phyloP scores from a whole-genome alignment of 2,329 filamentous ascomycete species.

The Achaetomium macrosporum region DNA sequence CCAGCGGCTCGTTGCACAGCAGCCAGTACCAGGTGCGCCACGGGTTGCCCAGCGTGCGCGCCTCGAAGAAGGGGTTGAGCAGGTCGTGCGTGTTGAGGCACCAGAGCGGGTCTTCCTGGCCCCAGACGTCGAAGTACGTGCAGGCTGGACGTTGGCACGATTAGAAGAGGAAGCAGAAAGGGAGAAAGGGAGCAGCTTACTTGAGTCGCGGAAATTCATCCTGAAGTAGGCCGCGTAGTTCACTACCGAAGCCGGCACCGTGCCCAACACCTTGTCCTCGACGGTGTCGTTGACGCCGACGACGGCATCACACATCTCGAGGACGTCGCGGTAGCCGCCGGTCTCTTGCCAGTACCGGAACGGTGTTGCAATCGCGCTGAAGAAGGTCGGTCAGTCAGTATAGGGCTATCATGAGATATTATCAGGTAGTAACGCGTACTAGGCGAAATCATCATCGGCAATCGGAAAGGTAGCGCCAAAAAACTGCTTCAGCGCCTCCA shows the following conservation, averaged over 20 bases:
- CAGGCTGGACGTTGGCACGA: conserved; percentile 11
- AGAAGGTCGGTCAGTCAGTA: not conserved
- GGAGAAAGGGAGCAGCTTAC: conserved; percentile 2
- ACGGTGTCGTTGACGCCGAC: conserved; percentile 3
- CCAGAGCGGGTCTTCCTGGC: conserved; percentile 23
- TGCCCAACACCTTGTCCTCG: conserved; percentile 14
- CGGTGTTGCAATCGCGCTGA: conserved; percentile 19
- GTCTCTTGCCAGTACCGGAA: conserved; percentile 23
- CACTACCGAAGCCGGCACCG: conserved; percentile 14
- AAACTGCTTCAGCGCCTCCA: conserved; percentile 17
- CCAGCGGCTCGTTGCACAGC: conserved; percentile 23
- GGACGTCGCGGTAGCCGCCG: conserved; percentile 16
- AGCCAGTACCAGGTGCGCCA: conserved; percentile 24
- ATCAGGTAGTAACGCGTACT: too few species aligned
- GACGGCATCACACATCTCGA: conserved; percentile 19
- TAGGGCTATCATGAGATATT: too few species aligned
- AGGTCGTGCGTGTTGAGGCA: conserved; percentile 23
- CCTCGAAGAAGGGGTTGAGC: conserved; percentile 19
- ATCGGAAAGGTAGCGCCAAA: conserved; percentile 20
- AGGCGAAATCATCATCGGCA: conserved; percentile 23
- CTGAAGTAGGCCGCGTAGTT: conserved; percentile 22
- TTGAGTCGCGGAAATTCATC: conserved; percentile 19
- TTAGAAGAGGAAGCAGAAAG: not conserved
- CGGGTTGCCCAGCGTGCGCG: conserved; percentile 22
- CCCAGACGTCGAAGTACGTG: conserved; percentile 22